phyloP scores from a whole-genome alignment of 108 stramenopile species.

The Skeletonema menzelii region DNA sequence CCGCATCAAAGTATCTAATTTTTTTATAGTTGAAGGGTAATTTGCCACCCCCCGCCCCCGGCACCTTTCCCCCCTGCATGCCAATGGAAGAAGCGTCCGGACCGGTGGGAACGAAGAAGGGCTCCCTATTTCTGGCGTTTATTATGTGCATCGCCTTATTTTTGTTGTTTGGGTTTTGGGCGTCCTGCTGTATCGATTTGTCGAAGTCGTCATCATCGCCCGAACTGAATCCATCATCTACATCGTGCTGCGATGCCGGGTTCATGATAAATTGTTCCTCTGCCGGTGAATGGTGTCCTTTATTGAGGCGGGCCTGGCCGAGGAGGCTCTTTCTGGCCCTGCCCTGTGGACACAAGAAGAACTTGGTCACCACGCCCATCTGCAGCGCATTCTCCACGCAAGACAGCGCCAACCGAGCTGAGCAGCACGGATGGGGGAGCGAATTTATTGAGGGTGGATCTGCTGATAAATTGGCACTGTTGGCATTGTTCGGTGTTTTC shows the following conservation, averaged over 20 bases:
- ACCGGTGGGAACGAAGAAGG: constrained; percentile 30
- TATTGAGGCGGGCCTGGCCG: background rate
- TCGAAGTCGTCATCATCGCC: constrained; percentile 50
- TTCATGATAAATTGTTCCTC: constrained; percentile 41
- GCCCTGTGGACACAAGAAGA: constrained; percentile 75
- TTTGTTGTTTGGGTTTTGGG: constrained; percentile 30
- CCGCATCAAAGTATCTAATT: constrained; percentile 70
- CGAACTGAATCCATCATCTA: constrained; percentile 37
- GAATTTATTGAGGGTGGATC: background rate
- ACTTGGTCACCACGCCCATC: constrained; percentile 72
- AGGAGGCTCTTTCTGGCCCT: constrained; percentile 50
- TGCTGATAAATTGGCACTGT: background rate
- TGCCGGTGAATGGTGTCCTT: background rate
- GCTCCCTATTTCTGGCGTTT: constrained; percentile 15
- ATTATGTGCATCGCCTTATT: constrained; percentile 8
- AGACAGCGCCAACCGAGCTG: constrained; percentile 55
- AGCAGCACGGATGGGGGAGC: constrained; percentile 57
- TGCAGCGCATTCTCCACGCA: constrained; percentile 71
- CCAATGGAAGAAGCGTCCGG: constrained; percentile 28
- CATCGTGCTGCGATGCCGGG: background rate
- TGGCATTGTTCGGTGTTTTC: background rate
- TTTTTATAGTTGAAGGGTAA: constrained; percentile 84
- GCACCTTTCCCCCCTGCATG: constrained; percentile 14
- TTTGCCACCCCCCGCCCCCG: constrained; percentile 35
- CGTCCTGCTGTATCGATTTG: constrained; percentile 1